Evolutionary conservation across 2,329 filamentous ascomycete genomes (phyloP).

Genomic region (Colletotrichum tamarilloi): DNA sequence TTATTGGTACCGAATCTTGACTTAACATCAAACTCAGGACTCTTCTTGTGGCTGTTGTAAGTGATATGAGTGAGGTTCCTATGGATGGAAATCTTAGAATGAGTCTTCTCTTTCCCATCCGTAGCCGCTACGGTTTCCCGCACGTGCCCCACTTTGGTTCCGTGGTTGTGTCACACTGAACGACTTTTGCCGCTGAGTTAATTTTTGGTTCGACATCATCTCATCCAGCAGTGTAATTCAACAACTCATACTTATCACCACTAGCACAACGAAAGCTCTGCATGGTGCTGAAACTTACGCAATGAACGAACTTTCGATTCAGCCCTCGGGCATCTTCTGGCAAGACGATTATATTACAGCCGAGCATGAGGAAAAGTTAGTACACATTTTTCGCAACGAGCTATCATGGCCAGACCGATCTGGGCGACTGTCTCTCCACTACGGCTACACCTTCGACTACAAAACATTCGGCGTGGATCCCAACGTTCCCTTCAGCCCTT

Average conservation of each 20-base stretch:
- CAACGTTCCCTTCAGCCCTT: slow-evolving; percentile 59
- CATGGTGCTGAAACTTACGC: not conserved
- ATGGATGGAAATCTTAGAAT: no score
- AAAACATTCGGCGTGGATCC: slow-evolving; percentile 67
- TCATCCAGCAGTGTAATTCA: not conserved
- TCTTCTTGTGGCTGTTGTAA: not conserved
- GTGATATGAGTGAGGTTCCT: not conserved
- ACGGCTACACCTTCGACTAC: slow-evolving; percentile 68
- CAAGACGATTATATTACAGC: slow-evolving; percentile 58
- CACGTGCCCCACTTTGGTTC: not conserved
- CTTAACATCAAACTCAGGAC: not conserved
- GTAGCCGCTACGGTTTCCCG: not conserved
- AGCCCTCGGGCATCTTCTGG: slow-evolving; percentile 54
- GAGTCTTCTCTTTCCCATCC: no score
- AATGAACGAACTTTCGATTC: slow-evolving; percentile 41
- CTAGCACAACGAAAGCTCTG: not conserved
- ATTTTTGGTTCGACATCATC: not conserved
- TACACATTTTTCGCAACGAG: slow-evolving; percentile 55
- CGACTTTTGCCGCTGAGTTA: not conserved
- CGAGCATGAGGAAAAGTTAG: slow-evolving; percentile 56
- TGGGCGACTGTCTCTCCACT: slow-evolving; percentile 63
- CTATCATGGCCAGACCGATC: slow-evolving; percentile 58
- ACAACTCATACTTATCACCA: not conserved
- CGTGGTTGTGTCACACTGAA: not conserved
- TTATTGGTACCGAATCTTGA: not conserved